Conservation (phyloP, 2,329 filamentous ascomycete genomes). For the Colletotrichum sp. region DNA sequence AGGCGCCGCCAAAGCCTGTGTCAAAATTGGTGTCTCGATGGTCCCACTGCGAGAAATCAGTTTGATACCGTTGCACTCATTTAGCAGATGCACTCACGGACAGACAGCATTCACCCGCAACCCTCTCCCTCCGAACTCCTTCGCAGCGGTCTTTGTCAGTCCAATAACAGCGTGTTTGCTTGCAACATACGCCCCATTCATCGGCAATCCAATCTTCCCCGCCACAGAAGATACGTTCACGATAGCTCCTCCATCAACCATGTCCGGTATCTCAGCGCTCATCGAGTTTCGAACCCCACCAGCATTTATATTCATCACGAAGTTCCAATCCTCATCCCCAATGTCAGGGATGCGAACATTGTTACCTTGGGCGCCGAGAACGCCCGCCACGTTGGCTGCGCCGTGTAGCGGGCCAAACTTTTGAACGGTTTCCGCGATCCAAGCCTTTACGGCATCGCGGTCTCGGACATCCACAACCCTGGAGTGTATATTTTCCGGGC, state of each 20-base stretch:
- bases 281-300: conserved; percentile 56
- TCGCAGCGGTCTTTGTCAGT: conserved; percentile 32
- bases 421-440: conserved; percentile 35
- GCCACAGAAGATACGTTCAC: conserved; percentile 49
- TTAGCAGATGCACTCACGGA: conserved; percentile 25
- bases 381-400: conserved; percentile 44
- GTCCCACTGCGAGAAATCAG: not conserved
- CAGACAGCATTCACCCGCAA: conserved; percentile 31
- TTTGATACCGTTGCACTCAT: not conserved
- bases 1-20: not conserved
- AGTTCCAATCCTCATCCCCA: conserved; percentile 45
- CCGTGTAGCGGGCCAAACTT: conserved; percentile 43
- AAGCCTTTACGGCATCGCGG: conserved; percentile 20
- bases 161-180: conserved; percentile 37
- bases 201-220: conserved; percentile 38
- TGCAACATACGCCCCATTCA: conserved; percentile 32
- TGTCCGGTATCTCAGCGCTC: conserved; percentile 48
- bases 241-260: conserved; percentile 44
- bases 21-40: not conserved
- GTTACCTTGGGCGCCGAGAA: conserved; percentile 18
- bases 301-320: conserved; percentile 47
- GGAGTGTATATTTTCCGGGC: not conserved
- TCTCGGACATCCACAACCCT: conserved; percentile 18
- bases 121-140: conserved; percentile 26
- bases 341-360: conserved; percentile 26